Conservation (phyloP, 441 rosid species). For the Breynia disticha region DNA sequence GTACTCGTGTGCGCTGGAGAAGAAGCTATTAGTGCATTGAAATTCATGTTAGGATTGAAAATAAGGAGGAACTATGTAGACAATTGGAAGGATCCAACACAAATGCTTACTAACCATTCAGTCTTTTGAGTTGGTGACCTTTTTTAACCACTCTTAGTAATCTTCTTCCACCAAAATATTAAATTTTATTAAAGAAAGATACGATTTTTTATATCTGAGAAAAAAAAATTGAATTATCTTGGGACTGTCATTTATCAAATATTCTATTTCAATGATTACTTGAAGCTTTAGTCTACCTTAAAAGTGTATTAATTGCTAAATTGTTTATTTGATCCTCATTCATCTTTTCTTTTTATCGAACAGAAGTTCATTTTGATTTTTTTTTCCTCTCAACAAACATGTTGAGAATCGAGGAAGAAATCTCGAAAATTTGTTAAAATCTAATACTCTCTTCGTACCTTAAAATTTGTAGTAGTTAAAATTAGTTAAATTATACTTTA, state of each 20-base stretch:
- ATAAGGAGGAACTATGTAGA: constrained; percentile 14
- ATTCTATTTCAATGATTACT: neutral
- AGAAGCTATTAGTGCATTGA: neutral
- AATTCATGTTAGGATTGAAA: constrained; percentile 41
- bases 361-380: too few relatives aligned
- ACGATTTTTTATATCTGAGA: neutral
- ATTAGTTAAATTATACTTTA: too few relatives aligned
- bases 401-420: too few relatives aligned
- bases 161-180: constrained; percentile 11
- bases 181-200: neutral
- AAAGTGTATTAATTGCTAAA: too few relatives aligned
- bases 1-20: neutral
- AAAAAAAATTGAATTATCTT: constrained; percentile 1
- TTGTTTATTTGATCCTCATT: too few relatives aligned
- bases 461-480: too few relatives aligned
- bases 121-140: constrained; percentile 50
- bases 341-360: too few relatives aligned
- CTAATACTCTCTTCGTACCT: too few relatives aligned
- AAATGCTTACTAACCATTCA: constrained; percentile 18
- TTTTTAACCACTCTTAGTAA: constrained; percentile 41
- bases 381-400: too few relatives aligned
- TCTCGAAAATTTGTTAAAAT: too few relatives aligned
- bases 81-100: constrained; percentile 15
- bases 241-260: constrained; percentile 6
- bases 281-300: too few relatives aligned